Evolutionary conservation across 805 yeast species (phyloP), one percentile per base, ranked within the genome.

Genomic region (Yamadazyma olivae): DNA sequence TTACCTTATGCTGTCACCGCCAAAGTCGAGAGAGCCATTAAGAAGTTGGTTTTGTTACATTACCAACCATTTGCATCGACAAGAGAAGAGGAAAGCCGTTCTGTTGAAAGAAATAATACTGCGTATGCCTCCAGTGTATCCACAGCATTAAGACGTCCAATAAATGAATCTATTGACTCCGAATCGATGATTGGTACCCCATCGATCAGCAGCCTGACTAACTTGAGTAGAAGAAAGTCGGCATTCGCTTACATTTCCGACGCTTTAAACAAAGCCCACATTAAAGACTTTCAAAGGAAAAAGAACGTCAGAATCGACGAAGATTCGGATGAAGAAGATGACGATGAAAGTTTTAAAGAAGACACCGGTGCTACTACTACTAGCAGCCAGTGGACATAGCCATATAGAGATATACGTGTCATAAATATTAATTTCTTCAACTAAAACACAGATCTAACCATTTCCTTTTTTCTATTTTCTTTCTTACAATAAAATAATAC

Each of bases 241-340:
- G 59, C 67, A 1, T 57, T 79, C 30, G 64, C 64, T 25, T 58
- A 62, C 18, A 57, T 81, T n/a, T 63, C 77, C 3, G 71, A 71
- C 33, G 74, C 77, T 1, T 67, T 85, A 47, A 82, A 81, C 9
- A 74, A 70, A 57, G 96, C 95, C 0, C 95, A 87, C 50, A 79
- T 85, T 25, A 81, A 83, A 52, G 96, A 87, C 61, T 87, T 87
- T 67, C 93, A 87, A 59, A 73, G 90, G 49, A 72, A 79, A 36
- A 74, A 67, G 46, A 53, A 54, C 12, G 49, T 52, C 5, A 49
- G 51, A 7, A 47, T 51, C 6, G 51, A 46, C 5, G 61, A 57
- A 2, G 64, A 55, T 19, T 55, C 55, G 15, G 57, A 53, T 19
- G 68, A 64, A 15, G 70, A 61, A 7, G 70, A 64, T 16, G 67